phyloP scores from a whole-genome alignment of 2,329 filamentous ascomycete genomes.

The Phaeoacremonium minimum region DNA sequence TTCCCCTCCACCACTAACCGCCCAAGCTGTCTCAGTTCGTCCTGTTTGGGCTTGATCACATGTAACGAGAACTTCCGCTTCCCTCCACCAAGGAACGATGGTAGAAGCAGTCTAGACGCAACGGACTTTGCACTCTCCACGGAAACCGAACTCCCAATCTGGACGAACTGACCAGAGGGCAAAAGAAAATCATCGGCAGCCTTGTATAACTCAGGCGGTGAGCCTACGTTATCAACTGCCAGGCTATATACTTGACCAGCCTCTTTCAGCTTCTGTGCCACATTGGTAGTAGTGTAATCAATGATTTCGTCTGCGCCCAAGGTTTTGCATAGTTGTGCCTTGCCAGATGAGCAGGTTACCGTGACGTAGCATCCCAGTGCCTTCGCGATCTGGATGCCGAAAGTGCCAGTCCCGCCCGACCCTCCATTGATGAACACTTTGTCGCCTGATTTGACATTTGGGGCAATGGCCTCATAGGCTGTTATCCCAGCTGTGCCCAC shows the following conservation, averaged over 20 bases:
- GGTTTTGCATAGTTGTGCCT: conserved; percentile 49
- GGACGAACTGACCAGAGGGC: conserved; percentile 44
- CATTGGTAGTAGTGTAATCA: conserved; percentile 50
- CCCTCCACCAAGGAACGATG: conserved; percentile 30
- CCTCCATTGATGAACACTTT: conserved; percentile 63
- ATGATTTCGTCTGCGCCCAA: conserved; percentile 62
- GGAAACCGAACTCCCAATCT: conserved; percentile 37
- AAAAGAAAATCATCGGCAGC: conserved; percentile 45
- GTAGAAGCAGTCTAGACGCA: conserved; percentile 18
- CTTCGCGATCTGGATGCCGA: conserved; percentile 61
- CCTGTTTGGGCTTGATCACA: conserved; percentile 26
- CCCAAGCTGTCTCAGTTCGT: conserved; percentile 44
- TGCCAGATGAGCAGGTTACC: conserved; percentile 52
- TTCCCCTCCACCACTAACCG: conserved; percentile 55
- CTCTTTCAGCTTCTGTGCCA: conserved; percentile 38
- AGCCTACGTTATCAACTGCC: conserved; percentile 54
- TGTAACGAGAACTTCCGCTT: conserved; percentile 35
- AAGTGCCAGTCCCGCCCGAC: conserved; percentile 56
- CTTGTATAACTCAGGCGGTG: conserved; percentile 46
- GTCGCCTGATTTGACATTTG: conserved; percentile 39
- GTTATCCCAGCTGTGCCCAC: conserved; percentile 41
- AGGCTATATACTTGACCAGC: conserved; percentile 45
- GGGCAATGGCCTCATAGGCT: conserved; percentile 42
- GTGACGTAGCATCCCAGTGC: conserved; percentile 54
- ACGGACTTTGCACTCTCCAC: conserved; percentile 10